Base-by-base conservation (phyloP, 2,329 filamentous ascomycete species). In the Reticulascus tulasneorum region DNA sequence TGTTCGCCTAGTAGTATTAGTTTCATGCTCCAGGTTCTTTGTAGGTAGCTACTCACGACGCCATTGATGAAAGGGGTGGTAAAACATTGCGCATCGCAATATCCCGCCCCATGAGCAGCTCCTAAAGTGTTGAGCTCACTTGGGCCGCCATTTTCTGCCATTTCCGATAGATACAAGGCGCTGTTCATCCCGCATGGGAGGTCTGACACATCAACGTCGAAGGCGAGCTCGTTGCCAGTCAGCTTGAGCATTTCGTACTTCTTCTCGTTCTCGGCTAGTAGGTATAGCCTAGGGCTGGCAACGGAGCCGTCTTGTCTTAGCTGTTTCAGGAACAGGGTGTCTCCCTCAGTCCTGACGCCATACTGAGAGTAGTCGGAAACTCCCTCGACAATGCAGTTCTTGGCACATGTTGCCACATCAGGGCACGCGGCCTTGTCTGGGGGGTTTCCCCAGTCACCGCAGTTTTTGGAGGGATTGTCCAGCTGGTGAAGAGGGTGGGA, bases 171-270 rank as follows among this genome's bases (percentile, higher is more conserved):
- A 63, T 84, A 82, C 19, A 84, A 55, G 9, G 79, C 79, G 39
- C 77, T 79, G 54, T 84, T 84, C 49, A 84, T 61, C 36, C 81
- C 81, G 47, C 80, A 84, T 16, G 74, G 73, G 16, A 83, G 64
- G 42, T 73, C 71, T 18, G 77, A 81, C 29, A 81, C 68, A 51
- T 84, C 79, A 5, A 82, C 77, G 29, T 80, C 77, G 42, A 84
- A 82, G 22, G 73, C 75, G 53, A 84, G 71, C 53, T 84, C 79
- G 48, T 75, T 62, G 51, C 74, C 73, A 35, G 74, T 66, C 24
- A 82, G 60, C 40, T 75, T 64, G 54, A 80, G 71, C 45, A 72
- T 66, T 55, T 79, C 61, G 49, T 83, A 83, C 27, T 70, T 68
- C 42, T 61, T 62, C 33, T 73, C 70, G 34, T 67, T 63, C 43